A percentile compares a stretch with the other conserved stretches of the same genome.
Evolutionary conservation across 441 rosid species (phyloP).

Genomic region (Eutrema salsugineum): DNA sequence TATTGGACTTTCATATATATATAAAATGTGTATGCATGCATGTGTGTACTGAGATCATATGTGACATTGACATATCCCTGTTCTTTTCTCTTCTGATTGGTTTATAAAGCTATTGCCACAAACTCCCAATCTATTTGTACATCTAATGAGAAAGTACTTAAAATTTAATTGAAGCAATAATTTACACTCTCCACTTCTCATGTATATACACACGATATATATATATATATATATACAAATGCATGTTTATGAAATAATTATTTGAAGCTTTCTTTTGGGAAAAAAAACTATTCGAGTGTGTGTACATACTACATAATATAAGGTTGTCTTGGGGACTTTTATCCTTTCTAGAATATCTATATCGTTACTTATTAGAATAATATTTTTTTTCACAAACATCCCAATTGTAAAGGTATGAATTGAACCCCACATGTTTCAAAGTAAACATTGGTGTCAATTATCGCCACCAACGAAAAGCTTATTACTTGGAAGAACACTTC

Average conservation of each 20-base stretch:
- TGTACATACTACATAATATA: neutral
- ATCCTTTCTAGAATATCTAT: neutral
- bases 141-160: slow-evolving; percentile 18
- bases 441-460: neutral
- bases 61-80: slow-evolving; percentile 39
- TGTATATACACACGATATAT: neutral
- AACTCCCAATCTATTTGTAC: slow-evolving; percentile 5
- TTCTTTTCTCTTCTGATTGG: slow-evolving; percentile 15
- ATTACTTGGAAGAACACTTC: neutral
- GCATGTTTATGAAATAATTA: neutral
- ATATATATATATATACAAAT: neutral
- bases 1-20: slow-evolving; percentile 17
- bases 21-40: slow-evolving; percentile 9
- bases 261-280: neutral
- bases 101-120: slow-evolving; percentile 14
- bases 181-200: neutral
- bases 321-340: neutral
- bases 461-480: neutral
- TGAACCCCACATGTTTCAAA: slow-evolving; percentile 15
- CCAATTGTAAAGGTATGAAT: slow-evolving; percentile 14
- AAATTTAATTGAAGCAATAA: slow-evolving; percentile 2
- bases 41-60: slow-evolving; percentile 27
- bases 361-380: neutral
- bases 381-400: slow-evolving; percentile 1
- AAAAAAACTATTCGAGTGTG: neutral